Percentiles rank a stretch among this genome's conserved stretches.
Conservation (phyloP, 2,329 filamentous ascomycete genomes). For the Ilyonectria sp. region DNA sequence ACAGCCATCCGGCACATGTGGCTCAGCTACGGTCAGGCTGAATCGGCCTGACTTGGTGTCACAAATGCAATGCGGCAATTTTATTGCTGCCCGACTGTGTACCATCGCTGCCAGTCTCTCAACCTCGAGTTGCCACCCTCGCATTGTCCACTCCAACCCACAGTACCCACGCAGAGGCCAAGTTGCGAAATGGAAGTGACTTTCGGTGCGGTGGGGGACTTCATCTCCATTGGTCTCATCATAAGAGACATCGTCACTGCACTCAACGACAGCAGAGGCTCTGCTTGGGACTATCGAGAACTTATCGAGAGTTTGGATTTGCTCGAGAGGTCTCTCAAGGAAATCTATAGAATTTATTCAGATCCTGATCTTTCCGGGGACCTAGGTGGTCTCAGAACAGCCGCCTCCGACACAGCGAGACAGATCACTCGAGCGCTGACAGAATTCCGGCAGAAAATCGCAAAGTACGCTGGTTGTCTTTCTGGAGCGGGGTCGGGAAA, state of each 20-base stretch:
- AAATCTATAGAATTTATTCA: neutral
- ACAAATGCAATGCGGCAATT: too few species aligned
- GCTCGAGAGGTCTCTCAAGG: neutral
- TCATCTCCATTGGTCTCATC: neutral
- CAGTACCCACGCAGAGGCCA: too few species aligned
- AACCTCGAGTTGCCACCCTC: too few species aligned
- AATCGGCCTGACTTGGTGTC: too few species aligned
- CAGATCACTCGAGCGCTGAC: slow-evolving; percentile 1
- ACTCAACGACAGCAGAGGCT: slow-evolving; percentile 11
- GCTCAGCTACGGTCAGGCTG: too few species aligned
- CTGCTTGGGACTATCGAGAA: slow-evolving; percentile 5
- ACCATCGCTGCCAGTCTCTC: too few species aligned
- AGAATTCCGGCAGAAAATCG: neutral
- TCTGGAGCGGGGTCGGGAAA: neutral
- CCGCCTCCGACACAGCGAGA: neutral
- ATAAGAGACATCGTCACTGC: slow-evolving; percentile 5
- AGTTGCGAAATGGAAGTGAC: slow-evolving; percentile 10
- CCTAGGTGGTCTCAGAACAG: neutral
- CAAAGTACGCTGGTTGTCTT: neutral
- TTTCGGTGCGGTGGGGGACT: slow-evolving; percentile 13
- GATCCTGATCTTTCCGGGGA: neutral
- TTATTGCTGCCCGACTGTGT: too few species aligned
- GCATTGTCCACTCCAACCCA: too few species aligned
- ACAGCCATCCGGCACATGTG: too few species aligned
- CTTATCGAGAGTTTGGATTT: neutral